Evolutionary conservation across 257 asterid genomes (phyloP), one percentile per base, ranked within the genome.

Genomic region (Nicotiana tabacum): DNA sequence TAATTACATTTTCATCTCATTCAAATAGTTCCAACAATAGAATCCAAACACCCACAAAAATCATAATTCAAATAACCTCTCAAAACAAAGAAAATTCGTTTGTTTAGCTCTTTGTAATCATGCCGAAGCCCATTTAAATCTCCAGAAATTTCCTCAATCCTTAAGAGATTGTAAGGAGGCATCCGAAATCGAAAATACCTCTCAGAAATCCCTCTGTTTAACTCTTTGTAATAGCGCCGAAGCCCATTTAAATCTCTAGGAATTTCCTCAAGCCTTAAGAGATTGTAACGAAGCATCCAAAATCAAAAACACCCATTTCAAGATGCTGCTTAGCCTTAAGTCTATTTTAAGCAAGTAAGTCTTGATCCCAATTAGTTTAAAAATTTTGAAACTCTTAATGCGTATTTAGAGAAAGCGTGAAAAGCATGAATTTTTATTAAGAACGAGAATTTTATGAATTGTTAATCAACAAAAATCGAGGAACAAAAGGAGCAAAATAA

Each of bases 81-180:
- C 77, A 89, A 81, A 11, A 91, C 5, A 33, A 4, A 33, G 37
- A 33, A 0, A 85, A 76, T 83, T 91, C 89, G 91, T 92, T 84
- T 90, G 92, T 57, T 64, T 93, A 58, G 90, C 94, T 67, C 86
- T 87, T 87, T 91, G 95, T 79, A 93, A 91, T 77, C 83, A 95
- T 65, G 97, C 97, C 16, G 97, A 93, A 82, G 97, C 94, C 66
- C 80, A 83, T 27, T 87, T 91, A 82, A 88, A 92, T 4, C 78
- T 88, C 2, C 58, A 80, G 7, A 89, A 90, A 9, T 83, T 80
- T 32, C 27, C 90, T 21, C 86, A 86, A 24, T 97, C 97, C 1
- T 35, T 95, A 82, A 18, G 13, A 62, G 97, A 95, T 80, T 93
- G 99, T 53, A 93, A 90, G 58, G 91, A 82, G 82, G 97, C 97